phyloP scores from a whole-genome alignment of 2,329 filamentous ascomycete genomes.

The Furcasterigmium sp. region DNA sequence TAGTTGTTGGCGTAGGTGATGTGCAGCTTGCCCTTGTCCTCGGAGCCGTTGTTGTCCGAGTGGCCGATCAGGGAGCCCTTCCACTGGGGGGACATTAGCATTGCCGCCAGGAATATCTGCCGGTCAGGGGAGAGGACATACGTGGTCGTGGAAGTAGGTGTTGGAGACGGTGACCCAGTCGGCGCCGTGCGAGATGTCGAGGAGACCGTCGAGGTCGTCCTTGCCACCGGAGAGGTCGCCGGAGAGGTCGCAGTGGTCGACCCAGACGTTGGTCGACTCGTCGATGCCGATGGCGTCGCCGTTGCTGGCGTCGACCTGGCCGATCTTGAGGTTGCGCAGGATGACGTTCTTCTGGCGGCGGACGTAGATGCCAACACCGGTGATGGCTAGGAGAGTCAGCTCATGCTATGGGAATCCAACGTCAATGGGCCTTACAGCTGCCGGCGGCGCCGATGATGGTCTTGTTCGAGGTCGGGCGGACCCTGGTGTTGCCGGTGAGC shows the following conservation, averaged over 20 bases:
- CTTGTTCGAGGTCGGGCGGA: constrained; percentile 27
- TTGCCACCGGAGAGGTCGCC: constrained; percentile 29
- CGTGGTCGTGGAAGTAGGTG: constrained; percentile 37
- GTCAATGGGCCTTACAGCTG: constrained; percentile 12
- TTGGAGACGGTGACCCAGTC: constrained; percentile 37
- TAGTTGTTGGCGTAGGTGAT: constrained; percentile 59
- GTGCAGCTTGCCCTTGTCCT: constrained; percentile 53
- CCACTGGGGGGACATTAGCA: constrained; percentile 16
- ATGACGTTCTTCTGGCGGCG: constrained; percentile 48
- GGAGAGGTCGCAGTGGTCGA: constrained; percentile 37
- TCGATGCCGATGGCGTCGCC: constrained; percentile 51
- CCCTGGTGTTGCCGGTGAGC: constrained; percentile 16
- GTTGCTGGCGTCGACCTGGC: constrained; percentile 39
- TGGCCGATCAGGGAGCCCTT: constrained; percentile 59
- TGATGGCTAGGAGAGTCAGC: constrained; percentile 20
- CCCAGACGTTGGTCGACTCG: constrained; percentile 40
- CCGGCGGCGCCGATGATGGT: constrained; percentile 30
- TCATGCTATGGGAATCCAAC: too few relatives aligned
- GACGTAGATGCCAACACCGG: constrained; percentile 44
- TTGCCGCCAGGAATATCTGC: too few relatives aligned
- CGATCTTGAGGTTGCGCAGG: constrained; percentile 49
- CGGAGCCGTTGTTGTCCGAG: constrained; percentile 50
- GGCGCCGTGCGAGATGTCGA: constrained; percentile 37
- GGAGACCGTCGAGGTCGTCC: constrained; percentile 36
- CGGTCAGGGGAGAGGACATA: neutral